phyloP scores from a whole-genome alignment of 164 flowering plant species.

The Nymphaea colorata region DNA sequence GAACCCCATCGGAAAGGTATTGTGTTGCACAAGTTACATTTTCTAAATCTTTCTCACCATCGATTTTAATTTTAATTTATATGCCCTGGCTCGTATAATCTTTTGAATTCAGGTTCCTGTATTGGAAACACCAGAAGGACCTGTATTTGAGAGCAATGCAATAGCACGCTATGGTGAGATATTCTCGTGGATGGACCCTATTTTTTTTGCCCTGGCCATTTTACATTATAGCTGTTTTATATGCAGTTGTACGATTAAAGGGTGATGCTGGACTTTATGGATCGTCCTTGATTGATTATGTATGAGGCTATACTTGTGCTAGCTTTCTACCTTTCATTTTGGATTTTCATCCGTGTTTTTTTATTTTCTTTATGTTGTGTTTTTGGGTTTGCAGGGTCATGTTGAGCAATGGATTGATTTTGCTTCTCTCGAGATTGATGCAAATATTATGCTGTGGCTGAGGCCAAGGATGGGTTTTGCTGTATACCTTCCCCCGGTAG shows the following conservation, averaged over 20 bases:
- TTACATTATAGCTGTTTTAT: neutral
- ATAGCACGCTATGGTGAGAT: slow-evolving; percentile 63
- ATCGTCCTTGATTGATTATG: slow-evolving; percentile 59
- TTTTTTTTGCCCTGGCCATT: too few relatives aligned
- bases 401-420: slow-evolving; percentile 88
- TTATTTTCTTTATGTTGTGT: neutral
- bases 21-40: too few relatives aligned
- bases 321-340: neutral
- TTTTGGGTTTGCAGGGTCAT: slow-evolving; percentile 25
- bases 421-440: slow-evolving; percentile 48
- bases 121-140: slow-evolving; percentile 70
- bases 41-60: too few relatives aligned
- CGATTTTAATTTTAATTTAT: too few relatives aligned
- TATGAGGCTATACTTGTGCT: slow-evolving; percentile 16
- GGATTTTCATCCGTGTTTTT: neutral
- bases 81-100: neutral
- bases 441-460: slow-evolving; percentile 26
- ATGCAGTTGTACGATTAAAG: slow-evolving; percentile 61
- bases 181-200: too few relatives aligned
- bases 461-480: slow-evolving; percentile 35
- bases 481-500: slow-evolving; percentile 40
- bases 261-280: slow-evolving; percentile 52
- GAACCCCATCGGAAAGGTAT: slow-evolving; percentile 83
- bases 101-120: slow-evolving; percentile 45
- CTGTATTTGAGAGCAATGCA: slow-evolving; percentile 76